phyloP scores from a whole-genome alignment of 345 rosid species.

The Kernera saxatilis region DNA sequence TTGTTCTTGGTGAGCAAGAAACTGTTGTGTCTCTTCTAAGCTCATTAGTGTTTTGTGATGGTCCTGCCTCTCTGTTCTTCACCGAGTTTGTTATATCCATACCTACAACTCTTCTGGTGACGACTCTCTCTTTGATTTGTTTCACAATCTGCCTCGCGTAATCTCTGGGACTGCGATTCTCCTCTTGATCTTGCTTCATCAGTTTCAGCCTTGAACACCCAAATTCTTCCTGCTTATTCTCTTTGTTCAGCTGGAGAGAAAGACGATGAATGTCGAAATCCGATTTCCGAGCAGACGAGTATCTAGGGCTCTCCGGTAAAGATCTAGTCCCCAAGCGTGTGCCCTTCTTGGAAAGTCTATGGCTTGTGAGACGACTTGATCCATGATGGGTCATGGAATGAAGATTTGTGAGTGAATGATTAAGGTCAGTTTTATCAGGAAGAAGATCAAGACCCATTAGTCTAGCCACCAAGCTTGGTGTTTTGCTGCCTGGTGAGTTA shows the following conservation, averaged over 20 bases:
- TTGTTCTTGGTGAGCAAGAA: conserved; percentile 54
- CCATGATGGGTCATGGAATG: conserved; percentile 21
- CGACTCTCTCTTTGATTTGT: conserved; percentile 65
- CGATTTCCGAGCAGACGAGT: conserved; percentile 65
- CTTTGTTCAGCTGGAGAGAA: conserved; percentile 71
- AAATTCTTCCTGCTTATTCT: conserved; percentile 32
- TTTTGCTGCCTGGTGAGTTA: conserved; percentile 66
- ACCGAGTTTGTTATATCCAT: conserved; percentile 70
- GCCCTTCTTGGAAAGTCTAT: conserved; percentile 24
- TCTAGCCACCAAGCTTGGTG: conserved; percentile 81
- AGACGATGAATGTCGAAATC: conserved; percentile 59
- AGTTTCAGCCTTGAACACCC: conserved; percentile 32
- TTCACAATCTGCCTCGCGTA: conserved; percentile 63
- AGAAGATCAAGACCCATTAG: conserved; percentile 95
- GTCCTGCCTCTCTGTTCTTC: conserved; percentile 30
- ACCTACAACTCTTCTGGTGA: conserved; percentile 51
- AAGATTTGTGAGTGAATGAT: conserved; percentile 26
- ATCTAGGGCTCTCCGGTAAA: conserved; percentile 73
- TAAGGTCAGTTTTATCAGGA: conserved; percentile 40
- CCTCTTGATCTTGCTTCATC: conserved; percentile 40
- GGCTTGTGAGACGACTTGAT: conserved; percentile 19
- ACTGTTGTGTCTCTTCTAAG: conserved; percentile 29
- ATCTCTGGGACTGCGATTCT: conserved; percentile 45
- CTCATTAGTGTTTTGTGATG: neutral
- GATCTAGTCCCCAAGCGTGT: conserved; percentile 45